Conservation (phyloP, 768 basidiomycete genomes). For the Lentinula edodes region DNA sequence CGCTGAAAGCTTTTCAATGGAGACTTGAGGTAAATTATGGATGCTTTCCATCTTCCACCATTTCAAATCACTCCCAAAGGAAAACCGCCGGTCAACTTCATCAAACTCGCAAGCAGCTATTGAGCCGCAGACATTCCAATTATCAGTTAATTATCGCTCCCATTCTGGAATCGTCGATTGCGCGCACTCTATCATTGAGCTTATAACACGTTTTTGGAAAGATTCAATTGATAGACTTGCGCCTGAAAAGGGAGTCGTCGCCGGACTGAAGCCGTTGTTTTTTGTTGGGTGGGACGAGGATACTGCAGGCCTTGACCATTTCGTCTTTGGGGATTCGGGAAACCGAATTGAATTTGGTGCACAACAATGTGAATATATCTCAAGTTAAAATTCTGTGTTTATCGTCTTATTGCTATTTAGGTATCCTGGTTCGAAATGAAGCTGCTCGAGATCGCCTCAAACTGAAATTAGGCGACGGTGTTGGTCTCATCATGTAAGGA, state of each 20-base stretch:
- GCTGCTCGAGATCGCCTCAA: conserved; percentile 40
- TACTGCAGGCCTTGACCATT: conserved; percentile 46
- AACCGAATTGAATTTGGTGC: conserved; percentile 55
- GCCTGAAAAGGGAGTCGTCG: conserved; percentile 49
- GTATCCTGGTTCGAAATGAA: conserved; percentile 65
- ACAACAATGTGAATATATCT: conserved; percentile 47
- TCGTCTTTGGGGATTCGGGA: conserved; percentile 45
- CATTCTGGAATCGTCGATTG: conserved; percentile 73
- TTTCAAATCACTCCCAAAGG: background rate
- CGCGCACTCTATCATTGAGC: conserved; percentile 58
- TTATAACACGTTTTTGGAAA: conserved; percentile 59
- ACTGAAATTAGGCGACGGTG: conserved; percentile 44
- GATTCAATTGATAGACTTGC: conserved; percentile 55
- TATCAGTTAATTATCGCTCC: conserved; percentile 63
- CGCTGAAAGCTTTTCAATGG: conserved; percentile 62
- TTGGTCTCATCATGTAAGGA: conserved; percentile 53
- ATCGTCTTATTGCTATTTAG: conserved; percentile 25
- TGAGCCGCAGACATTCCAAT: conserved; percentile 13
- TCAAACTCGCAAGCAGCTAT: background rate
- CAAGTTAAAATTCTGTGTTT: background rate
- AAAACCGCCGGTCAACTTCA: background rate
- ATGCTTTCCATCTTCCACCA: background rate
- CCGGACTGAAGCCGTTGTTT: conserved; percentile 54
- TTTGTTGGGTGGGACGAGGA: conserved; percentile 42
- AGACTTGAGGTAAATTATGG: conserved; percentile 46